A percentile compares a stretch with the other conserved stretches of the same genome.
These are phyloP conservation scores for Saturnispora galanensis DNA, from an alignment of 805 yeast species.

Conservation along the genomic window DNA sequence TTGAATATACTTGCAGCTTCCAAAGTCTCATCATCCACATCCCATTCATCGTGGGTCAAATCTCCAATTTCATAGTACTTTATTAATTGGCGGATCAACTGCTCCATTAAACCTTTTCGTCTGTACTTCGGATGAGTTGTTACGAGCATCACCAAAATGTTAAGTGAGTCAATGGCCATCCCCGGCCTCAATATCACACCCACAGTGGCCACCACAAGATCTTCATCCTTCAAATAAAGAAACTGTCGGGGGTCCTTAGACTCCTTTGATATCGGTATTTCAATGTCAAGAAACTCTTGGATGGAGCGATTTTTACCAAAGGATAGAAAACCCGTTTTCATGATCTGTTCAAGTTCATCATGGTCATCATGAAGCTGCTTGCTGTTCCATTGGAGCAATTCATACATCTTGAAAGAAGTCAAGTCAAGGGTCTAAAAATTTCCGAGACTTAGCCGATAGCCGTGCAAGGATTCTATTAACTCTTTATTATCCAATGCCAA, in stretches of 20 bases:
- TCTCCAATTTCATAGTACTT: conserved; percentile 7
- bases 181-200: conserved; percentile 5
- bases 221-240: neutral
- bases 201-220: neutral
- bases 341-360: neutral
- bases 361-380: neutral
- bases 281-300: neutral
- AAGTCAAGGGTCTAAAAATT: too few relatives aligned
- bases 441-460: too few relatives aligned
- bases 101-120: conserved; percentile 1
- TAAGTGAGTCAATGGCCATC: neutral
- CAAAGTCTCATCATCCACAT: neutral
- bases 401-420: neutral
- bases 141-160: conserved; percentile 4
- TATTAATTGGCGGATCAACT: conserved; percentile 5
- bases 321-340: neutral
- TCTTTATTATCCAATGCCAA: neutral
- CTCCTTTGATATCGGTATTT: neutral
- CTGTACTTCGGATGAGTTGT: conserved; percentile 9
- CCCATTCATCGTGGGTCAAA: conserved; percentile 1
- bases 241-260: conserved; percentile 1
- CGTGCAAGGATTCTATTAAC: neutral
- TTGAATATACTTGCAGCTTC: neutral
- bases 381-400: neutral
- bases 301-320: neutral